phyloP scores from a whole-genome alignment of 2,329 filamentous ascomycete species.

The Fusarium tuaranense region DNA sequence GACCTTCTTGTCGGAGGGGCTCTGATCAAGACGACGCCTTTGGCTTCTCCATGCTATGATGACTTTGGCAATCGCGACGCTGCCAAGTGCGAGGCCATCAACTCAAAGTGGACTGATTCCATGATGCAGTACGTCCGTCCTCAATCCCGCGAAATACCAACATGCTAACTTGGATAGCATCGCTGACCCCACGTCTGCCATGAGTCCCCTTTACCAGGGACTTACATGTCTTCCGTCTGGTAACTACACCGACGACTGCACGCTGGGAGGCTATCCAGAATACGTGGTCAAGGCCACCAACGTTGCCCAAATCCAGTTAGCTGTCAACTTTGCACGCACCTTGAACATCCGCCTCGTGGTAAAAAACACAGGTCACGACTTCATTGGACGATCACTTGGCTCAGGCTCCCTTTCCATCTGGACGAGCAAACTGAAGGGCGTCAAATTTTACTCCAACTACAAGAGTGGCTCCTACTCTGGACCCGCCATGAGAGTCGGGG shows the following conservation, averaged over 20 bases:
- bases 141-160: background rate
- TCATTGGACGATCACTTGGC: constrained; percentile 68
- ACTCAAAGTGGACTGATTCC: background rate
- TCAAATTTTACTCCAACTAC: constrained; percentile 53
- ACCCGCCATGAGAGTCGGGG: background rate
- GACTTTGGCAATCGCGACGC: background rate
- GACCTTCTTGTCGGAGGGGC: background rate
- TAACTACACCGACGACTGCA: background rate
- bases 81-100: background rate
- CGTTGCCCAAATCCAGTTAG: background rate
- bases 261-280: background rate
- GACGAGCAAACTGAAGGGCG: constrained; percentile 63
- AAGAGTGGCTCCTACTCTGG: constrained; percentile 31
- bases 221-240: background rate
- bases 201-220: background rate
- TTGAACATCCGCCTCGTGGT: constrained; percentile 65
- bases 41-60: background rate
- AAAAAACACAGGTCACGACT: constrained; percentile 69
- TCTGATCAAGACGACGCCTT: background rate
- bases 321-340: constrained; percentile 54
- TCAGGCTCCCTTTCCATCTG: constrained; percentile 66
- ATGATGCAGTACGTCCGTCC: background rate
- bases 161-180: background rate
- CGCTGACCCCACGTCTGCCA: background rate
- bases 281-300: background rate